phyloP scores from a whole-genome alignment of 257 asterid genomes.

The Nicotiana tabacum region DNA sequence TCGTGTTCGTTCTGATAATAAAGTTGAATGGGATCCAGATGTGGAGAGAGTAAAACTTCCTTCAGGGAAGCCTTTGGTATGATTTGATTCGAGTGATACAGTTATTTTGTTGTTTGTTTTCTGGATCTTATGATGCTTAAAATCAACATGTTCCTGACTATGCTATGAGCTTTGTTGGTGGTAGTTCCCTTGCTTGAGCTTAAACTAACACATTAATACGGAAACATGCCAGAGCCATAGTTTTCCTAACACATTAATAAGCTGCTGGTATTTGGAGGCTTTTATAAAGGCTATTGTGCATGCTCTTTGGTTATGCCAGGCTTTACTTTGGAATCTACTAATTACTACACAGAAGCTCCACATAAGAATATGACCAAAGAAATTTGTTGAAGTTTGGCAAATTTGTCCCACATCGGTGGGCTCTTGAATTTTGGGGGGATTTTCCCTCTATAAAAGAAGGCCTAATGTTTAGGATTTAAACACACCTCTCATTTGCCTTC shows the following conservation, averaged over 20 bases:
- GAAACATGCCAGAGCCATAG: background rate
- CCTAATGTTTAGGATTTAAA: no score
- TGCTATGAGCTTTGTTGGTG: constrained; percentile 26
- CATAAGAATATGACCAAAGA: no score
- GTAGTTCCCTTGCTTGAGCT: constrained; percentile 23
- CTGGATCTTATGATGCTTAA: background rate
- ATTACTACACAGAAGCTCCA: no score
- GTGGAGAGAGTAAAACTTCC: constrained; percentile 18
- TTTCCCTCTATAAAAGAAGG: no score
- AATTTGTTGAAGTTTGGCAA: no score
- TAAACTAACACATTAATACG: background rate
- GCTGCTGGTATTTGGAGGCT: no score
- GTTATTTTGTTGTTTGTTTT: background rate
- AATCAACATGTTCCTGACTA: constrained; percentile 35
- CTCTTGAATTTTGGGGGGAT: no score
- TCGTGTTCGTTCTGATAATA: constrained; percentile 15
- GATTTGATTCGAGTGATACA: background rate
- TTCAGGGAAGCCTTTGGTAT: constrained; percentile 37
- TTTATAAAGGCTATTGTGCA: background rate
- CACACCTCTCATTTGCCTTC: no score
- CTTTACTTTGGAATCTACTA: background rate
- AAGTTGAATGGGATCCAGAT: constrained; percentile 18
- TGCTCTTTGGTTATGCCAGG: background rate
- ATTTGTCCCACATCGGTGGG: no score
- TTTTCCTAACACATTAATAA: background rate